Evolutionary conservation across 306 rosid genomes (phyloP).

Genomic region (Nissolia schottii): DNA sequence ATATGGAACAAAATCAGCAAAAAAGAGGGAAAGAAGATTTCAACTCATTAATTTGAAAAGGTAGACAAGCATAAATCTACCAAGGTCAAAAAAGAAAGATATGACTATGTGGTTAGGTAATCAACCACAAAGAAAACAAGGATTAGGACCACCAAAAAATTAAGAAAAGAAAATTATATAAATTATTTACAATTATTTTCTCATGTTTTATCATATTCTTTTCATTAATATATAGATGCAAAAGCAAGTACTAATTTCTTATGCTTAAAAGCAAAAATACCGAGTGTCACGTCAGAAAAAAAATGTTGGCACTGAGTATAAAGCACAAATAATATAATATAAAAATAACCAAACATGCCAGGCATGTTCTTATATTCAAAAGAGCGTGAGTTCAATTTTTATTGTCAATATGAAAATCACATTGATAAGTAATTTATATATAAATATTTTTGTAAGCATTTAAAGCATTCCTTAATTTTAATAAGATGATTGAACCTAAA

Average conservation of each 20-base stretch:
- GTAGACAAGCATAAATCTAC: neutral
- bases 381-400: too few species aligned
- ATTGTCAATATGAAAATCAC: too few species aligned
- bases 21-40: neutral
- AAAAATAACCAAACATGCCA: neutral
- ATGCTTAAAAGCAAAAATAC: too few species aligned
- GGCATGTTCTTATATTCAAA: too few species aligned
- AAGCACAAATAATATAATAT: too few species aligned
- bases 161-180: neutral
- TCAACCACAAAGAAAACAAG: neutral
- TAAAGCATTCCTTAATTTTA: too few species aligned
- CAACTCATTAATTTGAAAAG: neutral
- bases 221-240: neutral
- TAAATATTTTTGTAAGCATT: too few species aligned
- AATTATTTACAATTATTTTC: neutral
- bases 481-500: too few species aligned
- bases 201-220: neutral
- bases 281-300: too few species aligned
- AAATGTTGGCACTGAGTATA: too few species aligned
- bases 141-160: neutral
- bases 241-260: neutral
- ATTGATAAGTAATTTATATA: too few species aligned
- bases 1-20: too few species aligned
- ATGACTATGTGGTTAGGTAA: neutral
- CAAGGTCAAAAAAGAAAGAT: neutral